Base-by-base conservation (phyloP, 2,329 filamentous ascomycete genomes). In the Apiospora hydei region DNA sequence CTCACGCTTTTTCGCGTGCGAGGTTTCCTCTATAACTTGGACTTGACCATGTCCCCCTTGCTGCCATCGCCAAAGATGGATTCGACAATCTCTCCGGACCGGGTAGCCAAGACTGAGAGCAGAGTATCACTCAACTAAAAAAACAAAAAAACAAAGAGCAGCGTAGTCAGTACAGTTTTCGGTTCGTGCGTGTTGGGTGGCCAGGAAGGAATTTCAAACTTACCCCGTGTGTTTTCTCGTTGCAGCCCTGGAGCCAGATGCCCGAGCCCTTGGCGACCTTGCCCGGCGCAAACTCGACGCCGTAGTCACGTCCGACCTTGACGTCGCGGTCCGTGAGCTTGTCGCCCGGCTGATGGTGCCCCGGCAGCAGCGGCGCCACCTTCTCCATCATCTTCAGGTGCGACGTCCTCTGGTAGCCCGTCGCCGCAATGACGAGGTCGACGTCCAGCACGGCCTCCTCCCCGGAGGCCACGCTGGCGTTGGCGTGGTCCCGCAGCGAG, bases 241-340 rank as follows among this genome's bases (percentile, higher is more conserved):
- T 97, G 84, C 95, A 98, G 44, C 96, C 96, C 82, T 98, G 96
- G 77, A 98, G 86, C 92, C 94, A 98, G 72, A 98, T 87, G 4
- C 95, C 95, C 18, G 94, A 92, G 64, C 91, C 90, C 0, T 87
- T 80, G n/a, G 90, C 88, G 46, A 98, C 92, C 67, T 88, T 87
- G 43, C 89, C 91, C 1, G 88, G 84, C 68, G 89, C 87, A 80
- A 97, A 94, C 72, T 91, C 85, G 68, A 98, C 89, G 69, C 88
- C 88, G 82, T 98, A 98, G 81, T 98, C 90, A 70, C 96, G 89
- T 44, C 87, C 86, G 1, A 98, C 93, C 21, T 71, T 74, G 18
- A 80, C 72, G 7, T 75, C 70, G 2, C 77, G 78, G 10, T 87
- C 86, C 84, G 94, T 92, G 73, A 89, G 85, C 43, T 86, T 80